These are phyloP conservation scores for Carex pumila DNA, from an alignment of 176 grass and related monocot genomes.

Conservation along the genomic window DNA sequence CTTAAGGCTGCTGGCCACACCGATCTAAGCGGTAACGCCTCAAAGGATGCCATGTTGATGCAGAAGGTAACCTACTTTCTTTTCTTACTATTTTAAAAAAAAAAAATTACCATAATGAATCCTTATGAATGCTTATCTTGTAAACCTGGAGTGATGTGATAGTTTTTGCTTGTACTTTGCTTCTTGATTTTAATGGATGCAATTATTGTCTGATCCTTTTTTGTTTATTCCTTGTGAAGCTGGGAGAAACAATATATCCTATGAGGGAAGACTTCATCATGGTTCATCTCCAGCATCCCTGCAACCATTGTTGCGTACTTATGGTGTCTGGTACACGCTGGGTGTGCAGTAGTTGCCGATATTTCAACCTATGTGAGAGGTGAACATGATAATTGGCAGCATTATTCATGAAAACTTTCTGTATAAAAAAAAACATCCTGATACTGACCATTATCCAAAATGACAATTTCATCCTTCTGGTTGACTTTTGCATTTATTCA, in stretches of 20 bases:
- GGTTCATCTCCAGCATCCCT: conserved; percentile 91
- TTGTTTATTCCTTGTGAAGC: conserved; percentile 43
- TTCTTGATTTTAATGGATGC: conserved; percentile 10
- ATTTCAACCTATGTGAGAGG: conserved; percentile 82
- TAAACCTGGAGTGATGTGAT: neutral
- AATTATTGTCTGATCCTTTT: neutral
- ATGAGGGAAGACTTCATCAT: conserved; percentile 99
- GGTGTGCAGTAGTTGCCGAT: conserved; percentile 79
- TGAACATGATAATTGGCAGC: conserved; percentile 29
- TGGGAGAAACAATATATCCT: conserved; percentile 79
- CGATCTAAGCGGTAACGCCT: conserved; percentile 70
- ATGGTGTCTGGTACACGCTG: conserved; percentile 83
- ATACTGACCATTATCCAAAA: neutral
- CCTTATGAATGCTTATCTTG: neutral
- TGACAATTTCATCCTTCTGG: neutral
- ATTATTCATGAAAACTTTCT: neutral
- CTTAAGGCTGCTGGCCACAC: conserved; percentile 80
- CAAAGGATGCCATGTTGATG: conserved; percentile 93
- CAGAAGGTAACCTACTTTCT: conserved; percentile 45
- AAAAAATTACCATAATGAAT: neutral
- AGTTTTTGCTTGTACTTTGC: neutral
- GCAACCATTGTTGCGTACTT: conserved; percentile 70
- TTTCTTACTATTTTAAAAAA: neutral
- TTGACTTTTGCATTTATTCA: neutral
- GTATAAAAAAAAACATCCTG: neutral